These are phyloP conservation scores for Penstemon eatonii DNA, from an alignment of 257 asterid genomes.

Conservation along the genomic window DNA sequence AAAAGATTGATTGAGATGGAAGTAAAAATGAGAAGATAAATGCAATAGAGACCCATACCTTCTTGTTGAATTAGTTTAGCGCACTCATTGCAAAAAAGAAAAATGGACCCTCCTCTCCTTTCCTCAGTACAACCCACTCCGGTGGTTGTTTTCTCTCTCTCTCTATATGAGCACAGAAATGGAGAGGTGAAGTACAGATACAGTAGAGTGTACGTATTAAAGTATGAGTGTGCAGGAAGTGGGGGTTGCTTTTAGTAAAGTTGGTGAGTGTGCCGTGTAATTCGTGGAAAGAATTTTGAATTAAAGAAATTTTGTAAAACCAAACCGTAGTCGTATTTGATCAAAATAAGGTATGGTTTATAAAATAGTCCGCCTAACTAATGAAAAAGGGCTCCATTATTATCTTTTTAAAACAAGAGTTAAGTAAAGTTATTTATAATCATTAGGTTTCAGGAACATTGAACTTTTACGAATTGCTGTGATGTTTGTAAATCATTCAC, in stretches of 20 bases:
- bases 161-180: slow-evolving; percentile 22
- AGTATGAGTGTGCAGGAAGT: not conserved
- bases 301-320: not conserved
- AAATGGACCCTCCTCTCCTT: slow-evolving; percentile 46
- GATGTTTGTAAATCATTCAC: too few relatives aligned
- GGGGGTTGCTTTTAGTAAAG: slow-evolving; percentile 6
- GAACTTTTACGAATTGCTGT: too few relatives aligned
- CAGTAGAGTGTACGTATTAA: not conserved
- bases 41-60: slow-evolving; percentile 32
- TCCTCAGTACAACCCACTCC: slow-evolving; percentile 33
- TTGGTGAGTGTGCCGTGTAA: slow-evolving; percentile 15
- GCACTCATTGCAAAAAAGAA: slow-evolving; percentile 31
- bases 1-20: slow-evolving; percentile 36
- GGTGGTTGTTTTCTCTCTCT: slow-evolving; percentile 25
- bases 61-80: slow-evolving; percentile 38
- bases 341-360: not conserved
- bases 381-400: too few relatives aligned
- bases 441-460: too few relatives aligned
- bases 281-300: not conserved
- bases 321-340: not conserved
- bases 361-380: not conserved
- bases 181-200: slow-evolving; percentile 17
- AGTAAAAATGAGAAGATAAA: slow-evolving; percentile 31
- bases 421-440: too few relatives aligned
- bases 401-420: too few relatives aligned